Evolutionary conservation across 192 early-diverging fungal genomes (phyloP).

Genomic region (Oehlia diaphana): DNA sequence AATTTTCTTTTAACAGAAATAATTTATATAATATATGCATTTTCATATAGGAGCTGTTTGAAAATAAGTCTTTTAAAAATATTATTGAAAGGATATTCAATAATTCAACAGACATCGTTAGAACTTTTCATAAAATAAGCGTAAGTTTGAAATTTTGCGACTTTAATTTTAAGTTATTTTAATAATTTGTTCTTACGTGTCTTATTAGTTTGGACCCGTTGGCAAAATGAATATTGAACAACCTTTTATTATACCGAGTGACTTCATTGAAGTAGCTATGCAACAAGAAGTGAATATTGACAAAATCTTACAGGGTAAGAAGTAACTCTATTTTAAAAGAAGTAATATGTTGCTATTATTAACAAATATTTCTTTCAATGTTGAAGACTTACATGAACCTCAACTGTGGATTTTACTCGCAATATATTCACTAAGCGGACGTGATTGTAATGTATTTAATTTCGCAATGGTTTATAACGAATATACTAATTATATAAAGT

Average conservation of each 20-base stretch:
- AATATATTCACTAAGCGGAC: neutral
- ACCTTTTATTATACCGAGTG: neutral
- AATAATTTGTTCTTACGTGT: neutral
- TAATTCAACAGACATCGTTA: conserved; percentile 1
- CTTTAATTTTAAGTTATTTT: neutral
- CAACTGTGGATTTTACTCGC: neutral
- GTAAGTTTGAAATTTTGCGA: neutral
- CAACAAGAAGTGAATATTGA: neutral
- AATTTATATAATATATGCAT: neutral
- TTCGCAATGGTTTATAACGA: neutral
- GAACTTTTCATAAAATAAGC: conserved; percentile 10
- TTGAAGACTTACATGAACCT: neutral
- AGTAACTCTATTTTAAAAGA: neutral
- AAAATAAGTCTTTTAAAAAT: conserved; percentile 3
- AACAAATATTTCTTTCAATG: neutral
- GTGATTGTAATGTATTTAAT: neutral
- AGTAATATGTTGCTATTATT: neutral
- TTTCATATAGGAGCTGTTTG: neutral
- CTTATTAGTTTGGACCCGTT: neutral
- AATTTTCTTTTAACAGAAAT: neutral
- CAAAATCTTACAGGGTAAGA: neutral
- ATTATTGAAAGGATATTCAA: conserved; percentile 7
- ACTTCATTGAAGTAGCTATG: neutral
- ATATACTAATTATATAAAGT: neutral
- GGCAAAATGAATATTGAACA: neutral